Conservation (phyloP, 139 green algal species). For the Chlorella vulgaris region DNA sequence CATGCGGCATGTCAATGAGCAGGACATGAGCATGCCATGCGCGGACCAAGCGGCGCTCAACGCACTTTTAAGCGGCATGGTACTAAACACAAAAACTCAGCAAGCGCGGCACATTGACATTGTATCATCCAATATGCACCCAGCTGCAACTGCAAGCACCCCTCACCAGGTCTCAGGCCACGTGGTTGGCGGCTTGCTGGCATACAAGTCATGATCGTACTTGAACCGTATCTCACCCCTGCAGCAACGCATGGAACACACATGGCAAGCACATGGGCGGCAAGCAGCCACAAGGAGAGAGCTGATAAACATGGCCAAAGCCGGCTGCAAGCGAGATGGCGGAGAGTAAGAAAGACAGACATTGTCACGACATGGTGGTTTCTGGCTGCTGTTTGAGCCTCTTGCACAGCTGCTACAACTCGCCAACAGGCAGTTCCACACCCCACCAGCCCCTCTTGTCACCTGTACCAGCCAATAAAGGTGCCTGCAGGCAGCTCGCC, state of each 20-base stretch:
- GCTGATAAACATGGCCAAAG: background rate
- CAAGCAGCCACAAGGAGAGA: too few species aligned
- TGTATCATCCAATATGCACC: background rate
- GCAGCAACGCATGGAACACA: background rate
- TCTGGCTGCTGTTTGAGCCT: too few species aligned
- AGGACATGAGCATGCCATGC: background rate
- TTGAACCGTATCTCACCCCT: background rate
- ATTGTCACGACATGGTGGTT: too few species aligned
- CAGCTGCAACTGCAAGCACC: too few species aligned
- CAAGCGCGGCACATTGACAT: background rate
- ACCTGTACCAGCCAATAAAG: background rate
- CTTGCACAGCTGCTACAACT: too few species aligned
- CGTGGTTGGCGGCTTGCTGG: background rate
- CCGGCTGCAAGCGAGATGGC: too few species aligned
- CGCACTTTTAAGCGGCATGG: background rate
- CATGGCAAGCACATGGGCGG: too few species aligned
- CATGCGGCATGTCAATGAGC: background rate
- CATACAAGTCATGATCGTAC: background rate
- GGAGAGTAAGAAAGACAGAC: too few species aligned
- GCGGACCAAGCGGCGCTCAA: too few species aligned
- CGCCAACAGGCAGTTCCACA: background rate
- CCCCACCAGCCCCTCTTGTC: background rate
- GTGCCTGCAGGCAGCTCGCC: background rate
- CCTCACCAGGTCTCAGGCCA: too few species aligned
- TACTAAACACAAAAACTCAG: background rate